phyloP scores from a whole-genome alignment of 208 protist genomes.

The Leishmania guyanensis region DNA sequence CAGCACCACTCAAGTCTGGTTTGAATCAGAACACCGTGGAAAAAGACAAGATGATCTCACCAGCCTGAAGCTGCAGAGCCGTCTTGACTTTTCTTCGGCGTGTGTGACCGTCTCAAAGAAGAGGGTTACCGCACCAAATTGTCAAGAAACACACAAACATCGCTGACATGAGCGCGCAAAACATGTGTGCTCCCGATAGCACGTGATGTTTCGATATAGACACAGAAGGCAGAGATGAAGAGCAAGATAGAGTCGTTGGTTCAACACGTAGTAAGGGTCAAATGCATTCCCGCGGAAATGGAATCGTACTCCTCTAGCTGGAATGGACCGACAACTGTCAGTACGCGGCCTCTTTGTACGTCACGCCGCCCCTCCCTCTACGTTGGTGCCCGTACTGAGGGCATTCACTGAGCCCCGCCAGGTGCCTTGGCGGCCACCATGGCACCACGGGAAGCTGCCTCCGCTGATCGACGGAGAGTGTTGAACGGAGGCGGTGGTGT shows the following conservation, averaged over 20 bases:
- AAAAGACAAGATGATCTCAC: not conserved
- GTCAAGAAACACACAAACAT: not conserved
- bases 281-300: not conserved
- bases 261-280: not conserved
- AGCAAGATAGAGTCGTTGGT: not conserved
- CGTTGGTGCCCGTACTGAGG: slow-evolving; percentile 10
- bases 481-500: slow-evolving; percentile 6
- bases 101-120: not conserved
- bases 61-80: not conserved
- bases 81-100: not conserved
- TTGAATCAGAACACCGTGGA: not conserved
- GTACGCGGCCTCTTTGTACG: not conserved
- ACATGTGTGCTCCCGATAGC: not conserved
- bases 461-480: slow-evolving; percentile 18
- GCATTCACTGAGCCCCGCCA: not conserved
- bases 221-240: not conserved
- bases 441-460: not conserved
- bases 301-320: not conserved
- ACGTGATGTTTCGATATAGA: not conserved
- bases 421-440: not conserved
- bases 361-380: not conserved
- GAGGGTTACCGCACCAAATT: not conserved
- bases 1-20: not conserved
- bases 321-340: too few species aligned
- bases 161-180: not conserved